phyloP scores from a whole-genome alignment of 495 filamentous ascomycete species.

The Durotheca rogersii region DNA sequence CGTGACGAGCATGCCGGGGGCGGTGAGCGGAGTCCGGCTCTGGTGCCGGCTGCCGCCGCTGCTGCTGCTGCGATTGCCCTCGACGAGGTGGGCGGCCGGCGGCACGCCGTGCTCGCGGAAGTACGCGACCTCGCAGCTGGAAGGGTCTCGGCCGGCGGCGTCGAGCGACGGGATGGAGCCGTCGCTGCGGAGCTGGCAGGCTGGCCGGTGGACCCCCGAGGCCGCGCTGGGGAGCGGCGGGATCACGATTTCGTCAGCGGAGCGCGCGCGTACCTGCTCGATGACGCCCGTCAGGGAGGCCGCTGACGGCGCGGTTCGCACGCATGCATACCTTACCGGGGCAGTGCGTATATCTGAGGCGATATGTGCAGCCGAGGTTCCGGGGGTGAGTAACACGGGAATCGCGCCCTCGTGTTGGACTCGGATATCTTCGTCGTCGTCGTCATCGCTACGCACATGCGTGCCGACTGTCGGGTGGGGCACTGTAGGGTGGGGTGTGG shows the following conservation, averaged over 20 bases:
- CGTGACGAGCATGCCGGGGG: constrained; percentile 6
- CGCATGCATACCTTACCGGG: constrained; percentile 1
- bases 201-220: too few species aligned
- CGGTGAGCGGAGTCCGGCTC: background rate
- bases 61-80: constrained; percentile 1
- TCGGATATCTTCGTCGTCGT: background rate
- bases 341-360: constrained; percentile 2
- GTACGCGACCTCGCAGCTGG: background rate
- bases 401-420: background rate
- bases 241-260: background rate
- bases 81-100: background rate
- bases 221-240: background rate
- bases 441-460: background rate
- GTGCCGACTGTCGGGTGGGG: too few species aligned
- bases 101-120: constrained; percentile 18
- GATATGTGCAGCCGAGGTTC: background rate
- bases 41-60: background rate
- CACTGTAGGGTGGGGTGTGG: constrained; percentile 8
- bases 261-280: background rate
- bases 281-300: background rate
- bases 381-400: background rate
- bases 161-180: background rate
- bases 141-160: background rate
- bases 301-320: background rate
- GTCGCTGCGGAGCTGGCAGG: too few species aligned